Conservation (phyloP, 2,329 filamentous ascomycete genomes). For the Domatiomyces globalis region DNA sequence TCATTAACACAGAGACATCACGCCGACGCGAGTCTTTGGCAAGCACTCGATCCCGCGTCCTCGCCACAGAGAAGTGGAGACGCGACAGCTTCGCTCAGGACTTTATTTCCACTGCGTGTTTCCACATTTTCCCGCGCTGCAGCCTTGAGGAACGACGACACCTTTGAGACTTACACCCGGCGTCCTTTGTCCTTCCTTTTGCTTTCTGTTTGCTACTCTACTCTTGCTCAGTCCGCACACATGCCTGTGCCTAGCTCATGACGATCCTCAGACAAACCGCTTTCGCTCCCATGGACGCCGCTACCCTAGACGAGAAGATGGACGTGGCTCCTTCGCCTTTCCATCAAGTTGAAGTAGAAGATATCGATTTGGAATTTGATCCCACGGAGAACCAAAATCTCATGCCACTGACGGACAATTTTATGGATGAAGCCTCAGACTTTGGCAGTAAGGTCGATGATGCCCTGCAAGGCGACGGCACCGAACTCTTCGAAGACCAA, state of each 20-base stretch:
- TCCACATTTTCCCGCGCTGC: neutral
- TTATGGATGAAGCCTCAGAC: constrained; percentile 17
- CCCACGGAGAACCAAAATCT: neutral
- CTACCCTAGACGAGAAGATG: constrained; percentile 16
- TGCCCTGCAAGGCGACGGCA: constrained; percentile 19
- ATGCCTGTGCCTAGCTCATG: neutral
- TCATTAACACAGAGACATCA: neutral
- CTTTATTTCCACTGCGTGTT: neutral
- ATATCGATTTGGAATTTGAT: constrained; percentile 18
- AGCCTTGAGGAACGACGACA: neutral
- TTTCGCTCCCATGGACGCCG: constrained; percentile 6
- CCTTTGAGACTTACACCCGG: neutral
- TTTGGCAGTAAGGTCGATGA: constrained; percentile 20
- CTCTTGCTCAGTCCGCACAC: neutral
- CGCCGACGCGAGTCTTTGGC: neutral
- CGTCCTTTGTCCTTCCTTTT: neutral
- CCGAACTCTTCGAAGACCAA: constrained; percentile 27
- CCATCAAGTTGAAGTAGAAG: constrained; percentile 10
- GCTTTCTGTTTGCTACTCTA: neutral
- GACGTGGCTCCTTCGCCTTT: constrained; percentile 16
- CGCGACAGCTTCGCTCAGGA: neutral
- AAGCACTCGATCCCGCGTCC: neutral
- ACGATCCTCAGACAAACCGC: neutral
- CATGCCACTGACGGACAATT: constrained; percentile 11
- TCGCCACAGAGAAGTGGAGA: neutral